Conservation (phyloP, 2,329 filamentous ascomycete genomes). For the Venturia asperata region DNA sequence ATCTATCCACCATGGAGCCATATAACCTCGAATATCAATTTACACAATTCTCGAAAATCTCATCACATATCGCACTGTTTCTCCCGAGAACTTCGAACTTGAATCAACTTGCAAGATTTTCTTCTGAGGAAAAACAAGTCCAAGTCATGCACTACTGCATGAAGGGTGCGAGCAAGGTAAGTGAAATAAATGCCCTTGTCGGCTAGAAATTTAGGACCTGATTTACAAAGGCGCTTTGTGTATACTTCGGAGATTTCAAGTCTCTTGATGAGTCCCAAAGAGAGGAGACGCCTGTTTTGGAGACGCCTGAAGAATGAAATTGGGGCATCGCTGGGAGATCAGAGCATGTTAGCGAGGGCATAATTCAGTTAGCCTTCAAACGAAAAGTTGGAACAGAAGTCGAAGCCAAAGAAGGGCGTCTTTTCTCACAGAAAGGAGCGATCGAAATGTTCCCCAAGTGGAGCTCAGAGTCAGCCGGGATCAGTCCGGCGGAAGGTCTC, state of each 20-base stretch:
- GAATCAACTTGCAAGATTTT: constrained; percentile 60
- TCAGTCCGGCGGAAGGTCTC: neutral
- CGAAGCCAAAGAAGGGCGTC: no score
- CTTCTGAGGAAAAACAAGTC: constrained; percentile 48
- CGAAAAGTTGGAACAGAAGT: no score
- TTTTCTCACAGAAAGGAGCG: no score
- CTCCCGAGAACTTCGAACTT: constrained; percentile 80
- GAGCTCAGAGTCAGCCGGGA: neutral
- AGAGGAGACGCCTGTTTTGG: neutral
- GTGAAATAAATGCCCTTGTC: constrained; percentile 11
- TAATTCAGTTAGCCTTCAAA: no score
- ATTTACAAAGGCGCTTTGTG: constrained; percentile 45
- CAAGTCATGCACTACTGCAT: constrained; percentile 87
- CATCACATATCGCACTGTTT: constrained; percentile 61
- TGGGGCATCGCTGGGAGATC: neutral
- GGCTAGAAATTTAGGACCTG: neutral
- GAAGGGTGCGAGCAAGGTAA: constrained; percentile 77
- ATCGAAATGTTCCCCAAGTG: no score
- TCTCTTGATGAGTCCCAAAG: neutral
- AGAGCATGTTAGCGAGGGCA: neutral
- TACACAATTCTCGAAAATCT: constrained; percentile 49
- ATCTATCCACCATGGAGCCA: constrained; percentile 79
- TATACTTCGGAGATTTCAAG: constrained; percentile 49
- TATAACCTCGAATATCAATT: constrained; percentile 64
- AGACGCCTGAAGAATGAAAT: neutral